Evolutionary conservation across 1,139 yeast genomes (phyloP).

Genomic region (Meyerozyma guilliermondii): DNA sequence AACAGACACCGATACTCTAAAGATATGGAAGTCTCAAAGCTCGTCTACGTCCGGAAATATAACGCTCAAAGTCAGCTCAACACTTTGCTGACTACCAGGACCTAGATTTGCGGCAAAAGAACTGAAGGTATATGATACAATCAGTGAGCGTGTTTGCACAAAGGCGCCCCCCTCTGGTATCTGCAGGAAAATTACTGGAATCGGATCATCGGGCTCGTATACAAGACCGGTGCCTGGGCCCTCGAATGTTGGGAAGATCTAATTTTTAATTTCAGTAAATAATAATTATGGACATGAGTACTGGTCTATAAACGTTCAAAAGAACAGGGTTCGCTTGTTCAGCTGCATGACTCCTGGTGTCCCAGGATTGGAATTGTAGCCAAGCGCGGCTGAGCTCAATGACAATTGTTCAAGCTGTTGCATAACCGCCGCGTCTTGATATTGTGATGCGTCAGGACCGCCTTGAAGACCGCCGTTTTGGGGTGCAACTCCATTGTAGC

Average conservation of each 20-base stretch:
- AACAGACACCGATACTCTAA: neutral
- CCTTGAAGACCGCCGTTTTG: neutral
- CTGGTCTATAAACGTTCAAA: constrained; percentile 2
- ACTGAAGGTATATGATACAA: neutral
- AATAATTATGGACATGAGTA: no score
- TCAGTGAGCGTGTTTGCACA: neutral
- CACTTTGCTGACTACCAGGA: neutral
- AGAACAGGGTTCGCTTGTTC: constrained; percentile 4
- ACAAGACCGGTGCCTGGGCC: no score
- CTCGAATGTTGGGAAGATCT: no score
- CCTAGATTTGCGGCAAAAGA: neutral
- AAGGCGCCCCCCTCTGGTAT: neutral
- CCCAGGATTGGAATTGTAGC: constrained; percentile 44
- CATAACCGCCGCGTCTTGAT: constrained; percentile 36
- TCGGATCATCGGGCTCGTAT: neutral
- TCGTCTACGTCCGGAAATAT: neutral
- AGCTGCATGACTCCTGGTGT: constrained; percentile 13
- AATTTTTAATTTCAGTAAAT: no score
- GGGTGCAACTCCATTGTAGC: neutral
- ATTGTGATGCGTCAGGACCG: neutral
- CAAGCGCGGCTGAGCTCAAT: constrained; percentile 46
- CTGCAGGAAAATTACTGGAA: neutral
- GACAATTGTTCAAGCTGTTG: constrained; percentile 47
- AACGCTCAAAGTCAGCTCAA: neutral
- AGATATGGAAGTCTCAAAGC: neutral